Evolutionary conservation across 805 yeast genomes (phyloP), one percentile per base, ranked within the genome.

Genomic region (Myxozyma lipomycoides): DNA sequence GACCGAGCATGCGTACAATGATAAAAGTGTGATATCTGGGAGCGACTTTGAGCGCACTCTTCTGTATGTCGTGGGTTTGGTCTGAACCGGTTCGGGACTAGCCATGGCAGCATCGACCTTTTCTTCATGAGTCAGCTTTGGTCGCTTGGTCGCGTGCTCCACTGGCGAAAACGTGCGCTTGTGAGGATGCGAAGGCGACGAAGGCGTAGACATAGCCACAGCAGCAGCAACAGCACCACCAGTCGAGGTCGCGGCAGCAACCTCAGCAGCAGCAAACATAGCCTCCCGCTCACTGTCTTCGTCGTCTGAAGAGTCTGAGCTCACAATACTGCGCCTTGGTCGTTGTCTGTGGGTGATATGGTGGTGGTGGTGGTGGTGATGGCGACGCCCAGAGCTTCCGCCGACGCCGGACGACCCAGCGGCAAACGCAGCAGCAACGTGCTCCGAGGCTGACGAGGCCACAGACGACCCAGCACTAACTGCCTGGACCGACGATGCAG

Each of bases 61-160:
- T 15, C 55, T 47, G 49, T 53, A 53, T 1, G 49, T 45, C 3
- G 58, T 53, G 7, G 49, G 53, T n/a, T n/a, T n/a, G n/a, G n/a
- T n/a, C 15, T 25, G 19, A 9, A 40, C 47, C 21, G 44, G 9
- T 17, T 26, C 17, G 7, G 40, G 15, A 5, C 48, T 17, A 1
- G 60, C 56, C 59, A 55, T 51, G 26, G 43, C 17, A 28, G 34
- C 6, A n/a, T 10, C 34, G 60, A 64, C 63, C 46, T 62, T 66
- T 2, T 67, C 59, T 1, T 59, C 56, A 56, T 57, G 51, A 15
- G 26, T 10, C 38, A 35, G 38, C 38, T 35, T 35, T 17, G 38
- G 19, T 12, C 38, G 38, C 18, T 35, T 35, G 6, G 38, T 12
- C 12, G 38, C 7, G n/a, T 35, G 38, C 18, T 28, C 32, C 32